Percentiles rank a stretch among this genome's conserved stretches.
Conservation (phyloP, 2,329 filamentous ascomycete species). For the Cadophora sp. region DNA sequence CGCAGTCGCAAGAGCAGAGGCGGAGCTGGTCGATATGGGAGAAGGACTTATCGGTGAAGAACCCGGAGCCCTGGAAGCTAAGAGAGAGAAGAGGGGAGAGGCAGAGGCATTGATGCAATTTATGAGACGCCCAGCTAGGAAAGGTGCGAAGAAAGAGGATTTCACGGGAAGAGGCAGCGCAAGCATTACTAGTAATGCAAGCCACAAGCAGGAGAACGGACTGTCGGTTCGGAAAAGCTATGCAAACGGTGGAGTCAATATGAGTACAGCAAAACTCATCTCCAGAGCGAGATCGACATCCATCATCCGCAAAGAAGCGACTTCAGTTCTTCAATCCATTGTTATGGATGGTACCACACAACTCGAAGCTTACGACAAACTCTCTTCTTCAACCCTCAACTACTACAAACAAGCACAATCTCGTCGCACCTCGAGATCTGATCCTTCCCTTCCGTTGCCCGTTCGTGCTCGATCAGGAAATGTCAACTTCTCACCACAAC, state of each 20-base stretch:
- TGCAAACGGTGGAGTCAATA: conserved; percentile 27
- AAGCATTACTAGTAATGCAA: not conserved
- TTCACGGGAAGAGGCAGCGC: not conserved
- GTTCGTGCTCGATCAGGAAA: not conserved
- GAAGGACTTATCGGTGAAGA: conserved; percentile 10
- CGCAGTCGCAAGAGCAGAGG: conserved; percentile 23
- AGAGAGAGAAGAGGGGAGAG: conserved; percentile 25
- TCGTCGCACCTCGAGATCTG: not conserved
- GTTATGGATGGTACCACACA: not conserved
- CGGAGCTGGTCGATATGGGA: conserved; percentile 27
- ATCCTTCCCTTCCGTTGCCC: not conserved
- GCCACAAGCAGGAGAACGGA: not conserved
- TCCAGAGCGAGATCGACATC: not conserved
- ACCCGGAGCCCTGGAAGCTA: not conserved
- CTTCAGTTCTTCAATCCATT: not conserved
- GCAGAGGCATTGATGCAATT: conserved; percentile 49
- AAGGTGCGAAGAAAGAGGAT: conserved; percentile 32
- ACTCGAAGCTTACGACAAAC: conserved; percentile 18
- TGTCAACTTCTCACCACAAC: not conserved
- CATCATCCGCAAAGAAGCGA: conserved; percentile 1
- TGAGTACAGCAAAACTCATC: conserved; percentile 15
- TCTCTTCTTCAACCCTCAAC: conserved; percentile 1
- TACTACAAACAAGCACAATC: conserved; percentile 6
- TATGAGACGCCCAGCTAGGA: conserved; percentile 44
- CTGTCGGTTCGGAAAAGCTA: not conserved